Conservation (phyloP, 257 asterid genomes). For the Salvia rosmarinus region DNA sequence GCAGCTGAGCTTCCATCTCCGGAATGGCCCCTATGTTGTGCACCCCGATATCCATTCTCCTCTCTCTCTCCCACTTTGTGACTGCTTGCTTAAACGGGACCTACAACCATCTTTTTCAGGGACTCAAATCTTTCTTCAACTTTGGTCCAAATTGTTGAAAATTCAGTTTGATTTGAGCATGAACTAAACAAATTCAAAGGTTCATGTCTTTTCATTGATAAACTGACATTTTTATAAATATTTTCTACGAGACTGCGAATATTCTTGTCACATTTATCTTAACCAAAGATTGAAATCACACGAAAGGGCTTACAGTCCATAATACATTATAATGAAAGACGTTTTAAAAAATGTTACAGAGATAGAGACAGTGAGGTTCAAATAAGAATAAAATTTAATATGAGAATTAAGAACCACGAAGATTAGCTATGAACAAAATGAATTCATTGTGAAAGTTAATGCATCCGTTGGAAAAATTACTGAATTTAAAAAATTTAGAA, state of each 20-base stretch:
- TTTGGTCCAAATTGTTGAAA: background rate
- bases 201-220: background rate
- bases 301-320: background rate
- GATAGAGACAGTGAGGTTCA: no score
- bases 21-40: background rate
- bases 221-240: background rate
- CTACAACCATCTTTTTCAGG: background rate
- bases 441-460: no score
- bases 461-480: no score
- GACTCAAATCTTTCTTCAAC: background rate
- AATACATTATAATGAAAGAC: background rate
- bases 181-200: background rate
- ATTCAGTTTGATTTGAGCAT: background rate
- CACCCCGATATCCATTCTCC: conserved; percentile 1
- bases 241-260: background rate
- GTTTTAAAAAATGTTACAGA: no score
- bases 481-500: no score
- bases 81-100: no score
- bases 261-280: background rate
- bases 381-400: no score
- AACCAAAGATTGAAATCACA: background rate
- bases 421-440: no score
- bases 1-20: conserved; percentile 33
- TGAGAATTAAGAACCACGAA: no score
- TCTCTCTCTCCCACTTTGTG: background rate